Percentiles rank a stretch among this genome's conserved stretches.
Evolutionary conservation across 352 stramenopile species (phyloP).

Genomic region (Phytophthora hibernalis): DNA sequence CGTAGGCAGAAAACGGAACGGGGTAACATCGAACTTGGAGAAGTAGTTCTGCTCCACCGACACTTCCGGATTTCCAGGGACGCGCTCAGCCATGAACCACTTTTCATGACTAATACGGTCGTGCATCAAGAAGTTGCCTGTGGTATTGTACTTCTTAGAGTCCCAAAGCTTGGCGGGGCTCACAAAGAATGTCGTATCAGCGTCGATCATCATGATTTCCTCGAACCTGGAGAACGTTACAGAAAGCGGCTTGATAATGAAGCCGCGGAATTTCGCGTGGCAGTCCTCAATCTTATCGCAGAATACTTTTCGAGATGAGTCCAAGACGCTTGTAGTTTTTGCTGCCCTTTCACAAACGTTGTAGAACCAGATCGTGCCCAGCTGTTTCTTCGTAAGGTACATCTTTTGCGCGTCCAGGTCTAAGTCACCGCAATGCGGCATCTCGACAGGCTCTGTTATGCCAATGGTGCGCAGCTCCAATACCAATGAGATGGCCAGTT

Average conservation of each 20-base stretch:
- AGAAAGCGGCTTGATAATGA: conserved; percentile 59
- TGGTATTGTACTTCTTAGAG: conserved; percentile 48
- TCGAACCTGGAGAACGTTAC: conserved; percentile 62
- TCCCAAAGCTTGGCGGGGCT: conserved; percentile 55
- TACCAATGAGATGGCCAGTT: conserved; percentile 55
- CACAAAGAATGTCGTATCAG: conserved; percentile 60
- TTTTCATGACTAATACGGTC: conserved; percentile 48
- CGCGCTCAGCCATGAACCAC: conserved; percentile 34
- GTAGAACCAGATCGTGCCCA: conserved; percentile 40
- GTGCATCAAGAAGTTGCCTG: conserved; percentile 68
- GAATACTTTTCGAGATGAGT: conserved; percentile 46
- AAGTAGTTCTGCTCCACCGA: conserved; percentile 40
- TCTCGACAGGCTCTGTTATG: conserved; percentile 53
- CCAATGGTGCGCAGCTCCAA: conserved; percentile 49
- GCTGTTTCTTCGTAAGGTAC: conserved; percentile 34
- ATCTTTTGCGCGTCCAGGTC: conserved; percentile 39
- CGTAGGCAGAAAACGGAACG: conserved; percentile 28
- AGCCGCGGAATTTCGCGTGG: conserved; percentile 49
- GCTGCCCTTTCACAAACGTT: conserved; percentile 34
- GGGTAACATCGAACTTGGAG: conserved; percentile 34
- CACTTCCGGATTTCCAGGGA: conserved; percentile 23
- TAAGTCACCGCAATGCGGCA: conserved; percentile 63
- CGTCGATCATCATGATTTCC: conserved; percentile 71
- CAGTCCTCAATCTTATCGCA: conserved; percentile 49
- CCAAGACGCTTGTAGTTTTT: conserved; percentile 22